phyloP scores from a whole-genome alignment of 2,329 filamentous ascomycete genomes.

The Aspergillus puulaauensis region DNA sequence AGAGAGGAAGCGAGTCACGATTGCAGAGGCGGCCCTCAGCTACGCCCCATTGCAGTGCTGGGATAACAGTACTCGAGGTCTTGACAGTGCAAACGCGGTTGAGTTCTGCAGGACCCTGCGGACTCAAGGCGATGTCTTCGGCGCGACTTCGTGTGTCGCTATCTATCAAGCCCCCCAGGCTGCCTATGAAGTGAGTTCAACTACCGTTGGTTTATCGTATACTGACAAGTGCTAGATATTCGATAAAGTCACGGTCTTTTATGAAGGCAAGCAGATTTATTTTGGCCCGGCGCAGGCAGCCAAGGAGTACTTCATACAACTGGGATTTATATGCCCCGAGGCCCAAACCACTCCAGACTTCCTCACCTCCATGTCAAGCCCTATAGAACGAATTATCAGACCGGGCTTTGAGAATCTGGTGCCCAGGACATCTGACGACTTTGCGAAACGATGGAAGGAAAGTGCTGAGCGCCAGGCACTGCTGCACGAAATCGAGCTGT shows the following conservation, averaged over 20 bases:
- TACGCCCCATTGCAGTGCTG: slow-evolving; percentile 40
- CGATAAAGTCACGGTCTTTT: slow-evolving; percentile 67
- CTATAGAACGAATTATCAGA: slow-evolving; percentile 54
- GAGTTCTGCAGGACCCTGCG: slow-evolving; percentile 50
- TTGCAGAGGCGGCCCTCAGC: slow-evolving; percentile 50
- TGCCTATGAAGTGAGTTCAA: slow-evolving; percentile 7
- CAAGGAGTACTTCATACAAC: slow-evolving; percentile 59
- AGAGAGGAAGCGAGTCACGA: slow-evolving; percentile 58
- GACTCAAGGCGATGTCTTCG: slow-evolving; percentile 42
- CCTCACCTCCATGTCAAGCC: slow-evolving; percentile 50
- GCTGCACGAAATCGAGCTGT: background rate
- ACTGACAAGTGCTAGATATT: slow-evolving; percentile 31
- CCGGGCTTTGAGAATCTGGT: slow-evolving; percentile 53
- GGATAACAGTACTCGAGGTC: slow-evolving; percentile 43
- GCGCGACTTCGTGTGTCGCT: slow-evolving; percentile 44
- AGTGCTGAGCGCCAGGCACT: background rate
- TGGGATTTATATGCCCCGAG: slow-evolving; percentile 28
- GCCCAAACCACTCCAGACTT: slow-evolving; percentile 13
- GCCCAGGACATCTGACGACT: slow-evolving; percentile 68
- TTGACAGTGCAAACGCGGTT: slow-evolving; percentile 50
- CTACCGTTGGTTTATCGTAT: background rate
- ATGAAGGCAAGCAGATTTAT: slow-evolving; percentile 41
- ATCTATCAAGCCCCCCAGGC: slow-evolving; percentile 29
- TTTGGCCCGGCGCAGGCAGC: slow-evolving; percentile 60
- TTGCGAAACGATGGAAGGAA: slow-evolving; percentile 40